Evolutionary conservation across 2,329 filamentous ascomycete species (phyloP).

Genomic region (Diaporthe sp.): DNA sequence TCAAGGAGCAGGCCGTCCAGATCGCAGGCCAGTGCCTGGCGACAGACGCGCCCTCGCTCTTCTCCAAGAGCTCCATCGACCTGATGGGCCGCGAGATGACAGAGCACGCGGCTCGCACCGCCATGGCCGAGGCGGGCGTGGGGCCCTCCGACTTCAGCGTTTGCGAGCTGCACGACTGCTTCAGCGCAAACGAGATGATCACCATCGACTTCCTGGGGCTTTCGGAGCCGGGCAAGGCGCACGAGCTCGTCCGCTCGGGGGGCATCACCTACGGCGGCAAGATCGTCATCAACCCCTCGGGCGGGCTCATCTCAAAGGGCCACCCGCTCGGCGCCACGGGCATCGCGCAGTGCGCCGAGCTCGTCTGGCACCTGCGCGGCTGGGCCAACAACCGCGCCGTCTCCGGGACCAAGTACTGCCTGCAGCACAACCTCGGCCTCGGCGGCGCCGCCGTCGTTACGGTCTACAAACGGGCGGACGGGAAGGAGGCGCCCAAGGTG

Average conservation of each 20-base stretch:
- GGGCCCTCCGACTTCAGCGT: conserved; percentile 81
- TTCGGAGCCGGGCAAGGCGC: conserved; percentile 83
- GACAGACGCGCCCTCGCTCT: conserved; percentile 86
- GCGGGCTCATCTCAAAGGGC: conserved; percentile 95
- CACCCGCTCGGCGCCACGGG: conserved; percentile 95
- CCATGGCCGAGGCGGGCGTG: conserved; percentile 81
- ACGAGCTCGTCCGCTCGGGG: conserved; percentile 88
- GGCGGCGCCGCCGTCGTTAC: conserved; percentile 93
- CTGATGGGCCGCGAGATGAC: conserved; percentile 92
- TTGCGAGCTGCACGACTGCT: conserved; percentile 96
- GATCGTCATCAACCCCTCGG: conserved; percentile 91
- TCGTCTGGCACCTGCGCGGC: conserved; percentile 94
- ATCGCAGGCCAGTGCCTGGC: conserved; percentile 90
- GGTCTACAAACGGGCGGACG: conserved; percentile 89
- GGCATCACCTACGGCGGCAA: conserved; percentile 93
- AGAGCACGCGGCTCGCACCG: conserved; percentile 75
- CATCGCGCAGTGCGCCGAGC: conserved; percentile 94
- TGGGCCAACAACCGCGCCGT: conserved; percentile 93
- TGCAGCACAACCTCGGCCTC: conserved; percentile 95
- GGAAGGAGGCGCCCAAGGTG: conserved; percentile 72
- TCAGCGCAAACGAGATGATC: conserved; percentile 95
- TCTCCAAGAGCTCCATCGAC: conserved; percentile 86
- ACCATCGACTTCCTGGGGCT: conserved; percentile 89
- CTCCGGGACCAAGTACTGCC: conserved; percentile 76
- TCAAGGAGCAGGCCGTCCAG: conserved; percentile 85